Conservation (phyloP, 148 eudicot genomes). For the Cornus florida region DNA sequence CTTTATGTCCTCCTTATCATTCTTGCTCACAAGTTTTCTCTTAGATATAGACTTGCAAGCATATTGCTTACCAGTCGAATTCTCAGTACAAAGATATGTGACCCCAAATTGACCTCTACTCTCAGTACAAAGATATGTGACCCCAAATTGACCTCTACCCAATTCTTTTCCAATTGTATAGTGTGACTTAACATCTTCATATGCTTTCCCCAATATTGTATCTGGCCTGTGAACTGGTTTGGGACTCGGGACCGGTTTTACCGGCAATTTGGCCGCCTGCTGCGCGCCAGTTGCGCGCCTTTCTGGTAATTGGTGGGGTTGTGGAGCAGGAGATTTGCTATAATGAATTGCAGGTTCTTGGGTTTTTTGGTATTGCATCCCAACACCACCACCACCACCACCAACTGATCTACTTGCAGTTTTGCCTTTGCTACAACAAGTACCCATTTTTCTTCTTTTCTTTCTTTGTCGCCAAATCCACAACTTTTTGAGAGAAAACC, state of each 20-base stretch:
- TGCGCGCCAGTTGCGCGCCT: slow-evolving; percentile 5
- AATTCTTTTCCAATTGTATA: slow-evolving; percentile 67
- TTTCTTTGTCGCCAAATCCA: neutral
- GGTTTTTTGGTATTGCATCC: slow-evolving; percentile 16
- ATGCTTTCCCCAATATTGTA: slow-evolving; percentile 75
- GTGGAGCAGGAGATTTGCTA: slow-evolving; percentile 34
- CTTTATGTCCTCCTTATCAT: slow-evolving; percentile 79
- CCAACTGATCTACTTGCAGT: slow-evolving; percentile 21
- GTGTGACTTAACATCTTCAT: slow-evolving; percentile 55
- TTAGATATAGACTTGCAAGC: slow-evolving; percentile 84
- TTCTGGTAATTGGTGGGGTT: neutral
- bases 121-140: slow-evolving; percentile 57
- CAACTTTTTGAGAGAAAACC: neutral
- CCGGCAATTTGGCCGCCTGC: slow-evolving; percentile 13
- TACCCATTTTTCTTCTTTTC: slow-evolving; percentile 43
- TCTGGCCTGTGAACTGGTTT: slow-evolving; percentile 34
- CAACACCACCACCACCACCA: slow-evolving; percentile 26
- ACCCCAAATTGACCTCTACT: slow-evolving; percentile 86
- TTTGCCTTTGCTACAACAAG: slow-evolving; percentile 55
- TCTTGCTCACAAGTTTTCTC: slow-evolving; percentile 63
- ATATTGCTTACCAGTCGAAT: slow-evolving; percentile 41
- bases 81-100: slow-evolving; percentile 54
- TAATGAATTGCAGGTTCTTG: slow-evolving; percentile 22
- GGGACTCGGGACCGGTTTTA: slow-evolving; percentile 28
- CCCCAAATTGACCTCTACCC: slow-evolving; percentile 87